phyloP scores from a whole-genome alignment of 441 rosid species.

The Populus hybrid region DNA sequence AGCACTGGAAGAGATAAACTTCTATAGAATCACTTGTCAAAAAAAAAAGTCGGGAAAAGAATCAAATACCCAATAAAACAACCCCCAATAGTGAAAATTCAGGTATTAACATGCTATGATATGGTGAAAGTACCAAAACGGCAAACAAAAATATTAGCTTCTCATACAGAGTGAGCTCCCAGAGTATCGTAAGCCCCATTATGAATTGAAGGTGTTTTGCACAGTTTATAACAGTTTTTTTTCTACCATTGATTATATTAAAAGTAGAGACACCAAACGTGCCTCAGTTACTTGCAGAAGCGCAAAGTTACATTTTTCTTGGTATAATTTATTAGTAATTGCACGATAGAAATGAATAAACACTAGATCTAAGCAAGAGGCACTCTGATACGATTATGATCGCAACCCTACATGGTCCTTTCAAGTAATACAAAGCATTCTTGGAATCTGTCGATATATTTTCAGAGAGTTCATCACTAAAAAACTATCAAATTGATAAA shows the following conservation, averaged over 20 bases:
- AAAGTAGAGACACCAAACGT: neutral
- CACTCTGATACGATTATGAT: neutral
- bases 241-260: neutral
- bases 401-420: neutral
- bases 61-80: constrained; percentile 10
- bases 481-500: neutral
- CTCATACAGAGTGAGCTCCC: neutral
- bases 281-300: neutral
- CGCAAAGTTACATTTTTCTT: neutral
- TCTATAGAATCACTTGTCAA: neutral
- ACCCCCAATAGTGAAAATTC: neutral
- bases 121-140: neutral
- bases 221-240: neutral
- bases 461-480: neutral
- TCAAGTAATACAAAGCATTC: no score
- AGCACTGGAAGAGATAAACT: constrained; percentile 3
- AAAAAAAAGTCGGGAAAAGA: neutral
- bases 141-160: neutral
- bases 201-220: neutral
- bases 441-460: neutral
- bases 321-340: neutral
- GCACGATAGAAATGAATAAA: neutral
- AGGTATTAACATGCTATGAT: neutral
- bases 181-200: no score
- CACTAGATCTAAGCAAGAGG: constrained; percentile 1